phyloP scores from a whole-genome alignment of 1,139 yeast species.

The Debaryomyces coudertii region DNA sequence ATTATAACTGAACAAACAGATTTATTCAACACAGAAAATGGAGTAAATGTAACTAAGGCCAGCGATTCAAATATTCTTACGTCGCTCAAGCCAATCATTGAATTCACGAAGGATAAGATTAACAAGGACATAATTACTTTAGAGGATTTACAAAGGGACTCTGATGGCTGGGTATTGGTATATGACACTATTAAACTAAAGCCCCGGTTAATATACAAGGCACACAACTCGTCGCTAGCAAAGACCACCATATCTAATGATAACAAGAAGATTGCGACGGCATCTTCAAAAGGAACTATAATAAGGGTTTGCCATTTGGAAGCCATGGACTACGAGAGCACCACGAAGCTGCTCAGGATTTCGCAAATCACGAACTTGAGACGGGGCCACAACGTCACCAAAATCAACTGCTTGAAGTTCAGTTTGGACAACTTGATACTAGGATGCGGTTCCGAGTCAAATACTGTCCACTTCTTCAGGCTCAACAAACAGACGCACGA shows the following conservation, averaged over 20 bases:
- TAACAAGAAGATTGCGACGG: constrained; percentile 63
- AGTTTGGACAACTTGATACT: constrained; percentile 52
- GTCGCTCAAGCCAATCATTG: constrained; percentile 19
- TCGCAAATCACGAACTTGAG: constrained; percentile 56
- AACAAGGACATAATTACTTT: constrained; percentile 22
- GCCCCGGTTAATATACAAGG: constrained; percentile 61
- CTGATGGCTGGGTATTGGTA: constrained; percentile 50
- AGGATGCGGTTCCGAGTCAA: constrained; percentile 71
- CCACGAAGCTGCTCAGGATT: constrained; percentile 18
- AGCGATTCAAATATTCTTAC: constrained; percentile 22
- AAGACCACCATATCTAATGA: constrained; percentile 52
- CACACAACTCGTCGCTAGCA: constrained; percentile 58
- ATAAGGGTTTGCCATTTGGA: constrained; percentile 50
- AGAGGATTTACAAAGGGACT: constrained; percentile 29
- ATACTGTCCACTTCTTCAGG: constrained; percentile 68
- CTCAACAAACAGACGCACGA: constrained; percentile 22
- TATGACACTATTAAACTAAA: constrained; percentile 62
- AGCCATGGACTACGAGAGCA: constrained; percentile 17
- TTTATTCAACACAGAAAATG: constrained; percentile 25
- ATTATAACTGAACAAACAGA: constrained; percentile 33
- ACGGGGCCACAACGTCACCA: constrained; percentile 67
- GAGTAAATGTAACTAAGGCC: constrained; percentile 17
- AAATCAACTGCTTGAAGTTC: constrained; percentile 58
- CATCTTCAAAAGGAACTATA: constrained; percentile 74
- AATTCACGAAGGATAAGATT: constrained; percentile 25